Evolutionary conservation across 805 yeast genomes (phyloP), one percentile per base, ranked within the genome.

Genomic region (Ogataea thermomethanolica): DNA sequence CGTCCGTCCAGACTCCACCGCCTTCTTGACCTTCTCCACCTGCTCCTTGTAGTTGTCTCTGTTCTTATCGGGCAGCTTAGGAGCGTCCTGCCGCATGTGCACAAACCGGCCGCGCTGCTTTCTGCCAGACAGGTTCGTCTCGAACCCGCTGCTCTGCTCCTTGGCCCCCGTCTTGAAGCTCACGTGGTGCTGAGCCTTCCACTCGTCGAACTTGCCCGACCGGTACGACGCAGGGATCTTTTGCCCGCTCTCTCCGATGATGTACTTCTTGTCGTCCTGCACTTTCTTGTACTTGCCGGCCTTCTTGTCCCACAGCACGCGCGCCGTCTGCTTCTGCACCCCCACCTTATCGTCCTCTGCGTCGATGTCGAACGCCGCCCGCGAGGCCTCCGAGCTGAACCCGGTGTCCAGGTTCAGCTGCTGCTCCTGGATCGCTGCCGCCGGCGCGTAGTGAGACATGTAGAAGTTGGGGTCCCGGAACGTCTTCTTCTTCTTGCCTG

Each of bases 201-300:
- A 93, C 30, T 81, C 83, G 40, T 90, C 98, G 56, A 79, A 93
- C 50, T 87, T 79, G 33, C 99, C 99, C 2, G 95, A 81, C 57
- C 86, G 75, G 66, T 81, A 88, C 10, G 93, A 74, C 1, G 99
- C 98, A 6, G 98, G 96, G 35, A 93, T 78, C 59, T 77, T 78
- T 54, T 84, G 89, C 7, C 99, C 99, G 62, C 87, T 82, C 62
- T 93, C 99, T 46, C 98, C 95, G 49, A 88, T 82, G 55, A 93
- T 93, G 64, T 73, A 91, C 66, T 87, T 90, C 65, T 82, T 77
- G 56, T 87, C 95, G 48, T 93, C 86, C 54, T 76, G 81, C 13
- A 86, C 72, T 60, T 86, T 86, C 57, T 90, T 76, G 63, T 86
- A 91, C 50, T 88, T 88, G 56, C 95, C 93, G 63, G 85, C 83